Evolutionary conservation across 1,284 basidiomycete genomes (phyloP).

Genomic region (Xerocomus minutiporus): DNA sequence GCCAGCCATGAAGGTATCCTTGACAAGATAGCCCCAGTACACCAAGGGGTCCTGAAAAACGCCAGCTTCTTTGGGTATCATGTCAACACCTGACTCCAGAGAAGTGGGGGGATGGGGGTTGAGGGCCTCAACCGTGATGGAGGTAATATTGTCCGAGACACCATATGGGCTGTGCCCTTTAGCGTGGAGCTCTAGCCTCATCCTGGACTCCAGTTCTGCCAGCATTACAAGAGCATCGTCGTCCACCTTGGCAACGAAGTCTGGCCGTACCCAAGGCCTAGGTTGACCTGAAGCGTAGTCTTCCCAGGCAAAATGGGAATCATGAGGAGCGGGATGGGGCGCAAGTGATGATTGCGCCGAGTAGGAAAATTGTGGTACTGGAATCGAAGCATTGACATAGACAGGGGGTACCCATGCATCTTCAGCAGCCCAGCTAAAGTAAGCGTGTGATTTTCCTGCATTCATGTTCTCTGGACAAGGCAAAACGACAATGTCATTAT

Average conservation of each 20-base stretch:
- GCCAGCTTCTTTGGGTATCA: slow-evolving; percentile 3
- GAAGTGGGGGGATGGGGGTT: not conserved
- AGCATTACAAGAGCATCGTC: slow-evolving; percentile 94
- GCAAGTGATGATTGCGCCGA: slow-evolving; percentile 50
- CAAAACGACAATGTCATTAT: slow-evolving; percentile 85
- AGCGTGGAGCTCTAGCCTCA: slow-evolving; percentile 69
- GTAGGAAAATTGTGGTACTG: slow-evolving; percentile 54
- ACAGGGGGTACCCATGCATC: slow-evolving; percentile 89
- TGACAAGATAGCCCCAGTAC: slow-evolving; percentile 96
- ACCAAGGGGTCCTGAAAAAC: slow-evolving; percentile 63
- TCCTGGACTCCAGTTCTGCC: slow-evolving; percentile 82
- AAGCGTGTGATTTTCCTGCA: slow-evolving; percentile 79
- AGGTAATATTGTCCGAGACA: slow-evolving; percentile 10
- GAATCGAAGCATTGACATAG: slow-evolving; percentile 42
- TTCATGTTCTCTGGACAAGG: slow-evolving; percentile 92
- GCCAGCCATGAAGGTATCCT: slow-evolving; percentile 93
- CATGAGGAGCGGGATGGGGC: slow-evolving; percentile 61
- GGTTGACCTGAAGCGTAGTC: slow-evolving; percentile 44
- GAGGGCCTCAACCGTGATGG: slow-evolving; percentile 1
- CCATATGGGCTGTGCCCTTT: slow-evolving; percentile 32
- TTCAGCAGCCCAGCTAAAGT: slow-evolving; percentile 85
- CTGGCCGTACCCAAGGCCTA: slow-evolving; percentile 71
- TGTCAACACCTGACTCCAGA: not conserved
- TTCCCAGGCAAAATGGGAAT: slow-evolving; percentile 53
- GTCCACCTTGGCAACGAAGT: slow-evolving; percentile 89